Percentiles rank a stretch among this genome's conserved stretches.
Evolutionary conservation across 257 asterid species (phyloP).

Genomic region (Haberlea rhodopensis): DNA sequence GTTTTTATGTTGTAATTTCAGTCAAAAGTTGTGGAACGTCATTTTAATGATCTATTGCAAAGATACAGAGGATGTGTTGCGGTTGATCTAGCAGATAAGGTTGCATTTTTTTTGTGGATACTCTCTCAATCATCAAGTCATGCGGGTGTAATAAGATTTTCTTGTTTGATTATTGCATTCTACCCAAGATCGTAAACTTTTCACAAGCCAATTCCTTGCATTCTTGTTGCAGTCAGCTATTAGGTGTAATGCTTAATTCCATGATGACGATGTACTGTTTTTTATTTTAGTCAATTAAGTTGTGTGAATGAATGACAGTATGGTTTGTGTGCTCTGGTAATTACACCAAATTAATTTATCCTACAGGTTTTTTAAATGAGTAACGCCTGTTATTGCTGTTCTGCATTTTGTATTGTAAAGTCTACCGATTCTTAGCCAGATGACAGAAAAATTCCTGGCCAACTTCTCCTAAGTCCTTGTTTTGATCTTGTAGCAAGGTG

Average conservation of each 20-base stretch:
- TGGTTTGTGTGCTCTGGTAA: not conserved
- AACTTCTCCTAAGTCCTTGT: slow-evolving; percentile 11
- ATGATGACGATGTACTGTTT: slow-evolving; percentile 15
- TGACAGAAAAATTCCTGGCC: slow-evolving; percentile 6
- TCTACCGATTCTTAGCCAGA: slow-evolving; percentile 20
- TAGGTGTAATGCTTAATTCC: slow-evolving; percentile 10
- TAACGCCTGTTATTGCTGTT: not conserved
- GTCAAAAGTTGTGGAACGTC: slow-evolving; percentile 85
- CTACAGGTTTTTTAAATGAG: too few species aligned
- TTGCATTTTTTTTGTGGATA: slow-evolving; percentile 32
- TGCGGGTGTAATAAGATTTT: slow-evolving; percentile 1
- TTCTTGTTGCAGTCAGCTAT: slow-evolving; percentile 7
- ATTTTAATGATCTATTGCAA: slow-evolving; percentile 82
- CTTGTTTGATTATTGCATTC: slow-evolving; percentile 5
- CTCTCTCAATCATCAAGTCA: slow-evolving; percentile 18
- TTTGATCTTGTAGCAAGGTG: slow-evolving; percentile 72
- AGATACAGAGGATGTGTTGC: slow-evolving; percentile 85
- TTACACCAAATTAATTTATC: too few species aligned
- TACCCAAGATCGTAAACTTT: slow-evolving; percentile 14
- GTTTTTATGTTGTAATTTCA: slow-evolving; percentile 33
- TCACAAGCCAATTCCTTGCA: not conserved
- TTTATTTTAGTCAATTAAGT: slow-evolving; percentile 2
- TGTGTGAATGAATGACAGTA: slow-evolving; percentile 7
- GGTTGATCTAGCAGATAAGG: slow-evolving; percentile 91
- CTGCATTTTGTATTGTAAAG: slow-evolving; percentile 6